A percentile compares a stretch with the other conserved stretches of the same genome.
Conservation (phyloP, 2,329 filamentous ascomycete species). For the Davidsoniella australis region DNA sequence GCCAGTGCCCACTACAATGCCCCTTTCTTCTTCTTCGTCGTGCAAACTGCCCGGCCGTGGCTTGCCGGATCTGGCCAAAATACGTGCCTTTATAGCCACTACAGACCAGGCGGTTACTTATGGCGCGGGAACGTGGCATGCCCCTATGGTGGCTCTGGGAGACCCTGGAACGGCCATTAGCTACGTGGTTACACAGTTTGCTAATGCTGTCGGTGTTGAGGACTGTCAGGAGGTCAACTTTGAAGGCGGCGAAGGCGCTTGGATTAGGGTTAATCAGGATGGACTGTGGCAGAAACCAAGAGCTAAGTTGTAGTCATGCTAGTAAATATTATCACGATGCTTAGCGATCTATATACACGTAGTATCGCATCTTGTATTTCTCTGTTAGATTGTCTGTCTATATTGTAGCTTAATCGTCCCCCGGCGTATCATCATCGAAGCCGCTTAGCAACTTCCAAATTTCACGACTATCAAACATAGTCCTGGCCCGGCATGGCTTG, state of each 20-base stretch:
- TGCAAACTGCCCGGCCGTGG: slow-evolving; percentile 38
- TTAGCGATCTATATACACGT: background rate
- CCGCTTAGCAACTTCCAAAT: slow-evolving; percentile 6
- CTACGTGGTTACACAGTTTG: slow-evolving; percentile 80
- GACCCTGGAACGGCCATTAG: slow-evolving; percentile 41
- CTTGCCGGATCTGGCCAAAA: slow-evolving; percentile 51
- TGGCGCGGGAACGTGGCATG: slow-evolving; percentile 82
- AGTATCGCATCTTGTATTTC: background rate
- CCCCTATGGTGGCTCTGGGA: slow-evolving; percentile 84
- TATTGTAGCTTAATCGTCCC: background rate
- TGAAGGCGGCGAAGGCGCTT: background rate
- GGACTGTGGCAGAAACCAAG: background rate
- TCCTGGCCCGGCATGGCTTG: background rate
- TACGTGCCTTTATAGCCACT: slow-evolving; percentile 64
- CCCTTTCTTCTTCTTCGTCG: slow-evolving; percentile 12
- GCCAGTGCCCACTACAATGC: slow-evolving; percentile 14
- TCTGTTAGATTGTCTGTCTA: too few species aligned
- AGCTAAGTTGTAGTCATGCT: background rate
- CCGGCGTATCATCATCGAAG: slow-evolving; percentile 8
- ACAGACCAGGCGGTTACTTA: slow-evolving; percentile 80
- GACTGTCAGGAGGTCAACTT: slow-evolving; percentile 65
- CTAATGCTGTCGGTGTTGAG: slow-evolving; percentile 63
- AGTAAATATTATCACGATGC: background rate
- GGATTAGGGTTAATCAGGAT: background rate
- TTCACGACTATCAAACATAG: slow-evolving; percentile 11